Evolutionary conservation across 495 filamentous ascomycete genomes (phyloP).

Genomic region (Apodospora peruviana): DNA sequence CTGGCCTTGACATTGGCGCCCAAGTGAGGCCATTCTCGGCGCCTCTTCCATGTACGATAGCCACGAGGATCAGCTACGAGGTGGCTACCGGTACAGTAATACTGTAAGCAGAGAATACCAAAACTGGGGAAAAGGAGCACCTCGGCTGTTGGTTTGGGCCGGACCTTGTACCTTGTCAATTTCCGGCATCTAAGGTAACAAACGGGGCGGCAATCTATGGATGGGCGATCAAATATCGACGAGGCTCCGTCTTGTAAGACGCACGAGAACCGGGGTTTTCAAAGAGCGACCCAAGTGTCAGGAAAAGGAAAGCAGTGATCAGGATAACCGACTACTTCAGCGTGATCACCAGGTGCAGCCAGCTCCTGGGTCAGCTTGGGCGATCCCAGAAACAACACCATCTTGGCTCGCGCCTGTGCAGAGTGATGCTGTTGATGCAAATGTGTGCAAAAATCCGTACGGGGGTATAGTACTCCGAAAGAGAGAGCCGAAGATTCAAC

Average conservation of each 20-base stretch:
- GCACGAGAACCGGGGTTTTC: conserved; percentile 1
- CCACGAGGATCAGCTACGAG: no score
- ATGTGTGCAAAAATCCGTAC: neutral
- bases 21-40: no score
- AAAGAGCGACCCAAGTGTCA: neutral
- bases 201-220: neutral
- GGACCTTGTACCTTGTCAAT: neutral
- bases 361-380: no score
- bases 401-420: neutral
- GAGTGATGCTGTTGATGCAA: neutral
- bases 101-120: no score
- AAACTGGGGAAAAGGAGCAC: neutral
- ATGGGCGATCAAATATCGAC: neutral
- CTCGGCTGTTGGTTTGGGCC: neutral
- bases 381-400: neutral
- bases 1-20: conserved; percentile 3
- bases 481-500: neutral
- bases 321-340: no score
- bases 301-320: neutral
- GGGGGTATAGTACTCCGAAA: neutral
- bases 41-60: no score
- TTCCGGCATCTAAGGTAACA: neutral
- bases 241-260: neutral
- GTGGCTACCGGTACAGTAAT: no score
- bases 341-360: neutral